phyloP scores from a whole-genome alignment of 2,329 filamentous ascomycete genomes.

The Arthrobotrys entomopaga region DNA sequence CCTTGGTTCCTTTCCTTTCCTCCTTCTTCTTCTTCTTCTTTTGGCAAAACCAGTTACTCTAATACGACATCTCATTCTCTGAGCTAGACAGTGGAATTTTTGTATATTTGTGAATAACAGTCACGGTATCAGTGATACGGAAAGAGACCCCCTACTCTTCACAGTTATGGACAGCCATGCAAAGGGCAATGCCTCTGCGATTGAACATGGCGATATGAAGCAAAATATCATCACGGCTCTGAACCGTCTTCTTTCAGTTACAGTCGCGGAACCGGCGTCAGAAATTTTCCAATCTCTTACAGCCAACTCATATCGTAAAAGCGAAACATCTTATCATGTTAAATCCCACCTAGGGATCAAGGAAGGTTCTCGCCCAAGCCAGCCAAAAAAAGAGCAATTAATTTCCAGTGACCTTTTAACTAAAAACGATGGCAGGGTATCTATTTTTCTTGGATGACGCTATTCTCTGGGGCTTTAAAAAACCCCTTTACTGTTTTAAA shows the following conservation, averaged over 20 bases:
- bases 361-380: slow-evolving; percentile 63
- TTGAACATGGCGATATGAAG: slow-evolving; percentile 41
- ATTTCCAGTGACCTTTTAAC: neutral
- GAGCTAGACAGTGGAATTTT: slow-evolving; percentile 73
- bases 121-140: slow-evolving; percentile 56
- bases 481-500: slow-evolving; percentile 73
- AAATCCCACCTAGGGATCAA: slow-evolving; percentile 75
- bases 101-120: slow-evolving; percentile 70
- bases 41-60: neutral
- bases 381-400: neutral
- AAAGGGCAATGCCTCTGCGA: slow-evolving; percentile 66
- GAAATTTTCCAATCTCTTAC: slow-evolving; percentile 56
- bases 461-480: slow-evolving; percentile 77
- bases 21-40: slow-evolving; percentile 63
- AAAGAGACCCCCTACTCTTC: slow-evolving; percentile 71
- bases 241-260: slow-evolving; percentile 51
- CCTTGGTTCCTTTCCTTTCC: neutral
- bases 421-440: slow-evolving; percentile 62
- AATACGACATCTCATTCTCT: neutral
- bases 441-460: slow-evolving; percentile 74
- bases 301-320: slow-evolving; percentile 58
- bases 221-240: slow-evolving; percentile 55
- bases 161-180: slow-evolving; percentile 71
- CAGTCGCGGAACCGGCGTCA: slow-evolving; percentile 55
- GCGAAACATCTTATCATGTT: slow-evolving; percentile 73